Base-by-base conservation (phyloP, 2,329 filamentous ascomycete genomes). In the Aspergillus sp. region DNA sequence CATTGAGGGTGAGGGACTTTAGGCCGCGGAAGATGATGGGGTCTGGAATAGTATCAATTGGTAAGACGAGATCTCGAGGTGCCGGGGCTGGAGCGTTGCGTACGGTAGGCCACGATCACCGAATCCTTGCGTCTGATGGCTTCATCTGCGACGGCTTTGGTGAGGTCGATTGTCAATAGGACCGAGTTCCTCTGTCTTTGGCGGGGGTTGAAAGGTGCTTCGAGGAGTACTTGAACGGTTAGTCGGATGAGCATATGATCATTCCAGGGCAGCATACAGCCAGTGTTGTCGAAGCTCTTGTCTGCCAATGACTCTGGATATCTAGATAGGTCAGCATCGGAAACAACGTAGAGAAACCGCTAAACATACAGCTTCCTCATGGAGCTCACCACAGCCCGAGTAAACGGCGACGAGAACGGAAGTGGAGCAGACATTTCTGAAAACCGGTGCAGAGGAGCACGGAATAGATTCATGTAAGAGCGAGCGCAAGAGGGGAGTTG, bases 11-110 rank as follows among this genome's bases (percentile, higher is more conserved):
- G 53, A 98, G 68, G 43, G 84, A 81, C 63, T 95, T 98, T 46
- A 98, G 71, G 33, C 83, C 83, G 30, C 83, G 78, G 69, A 98
- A 98, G 55, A 98, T 96, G 56, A 96, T 91, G 14, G 91, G 91
- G 61, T 98, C 85, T 93, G 47, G 6, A 14, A 34, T 11, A 30
- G 33, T n/a, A 37, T 28, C 27, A 12, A 22, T 5, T n/a, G 12
- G 16, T 34, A 12, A 24, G 25, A 14, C 7, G 15, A 6, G n/a
- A 12, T 26, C 16, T 26, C n/a, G 13, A 13, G 29, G 8, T 13
- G 15, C 7, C 5, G 7, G 8, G 22, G 24, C 14, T 13, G 32
- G 26, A 19, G n/a, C 15, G 13, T 42, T 19, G 57, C 70, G 50
- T 64, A 93, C 86, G 91, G 59, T 98, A 98, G 51, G 86, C 82